phyloP scores from a whole-genome alignment of 139 green algal genomes.

The Ettlia oleoabundans region DNA sequence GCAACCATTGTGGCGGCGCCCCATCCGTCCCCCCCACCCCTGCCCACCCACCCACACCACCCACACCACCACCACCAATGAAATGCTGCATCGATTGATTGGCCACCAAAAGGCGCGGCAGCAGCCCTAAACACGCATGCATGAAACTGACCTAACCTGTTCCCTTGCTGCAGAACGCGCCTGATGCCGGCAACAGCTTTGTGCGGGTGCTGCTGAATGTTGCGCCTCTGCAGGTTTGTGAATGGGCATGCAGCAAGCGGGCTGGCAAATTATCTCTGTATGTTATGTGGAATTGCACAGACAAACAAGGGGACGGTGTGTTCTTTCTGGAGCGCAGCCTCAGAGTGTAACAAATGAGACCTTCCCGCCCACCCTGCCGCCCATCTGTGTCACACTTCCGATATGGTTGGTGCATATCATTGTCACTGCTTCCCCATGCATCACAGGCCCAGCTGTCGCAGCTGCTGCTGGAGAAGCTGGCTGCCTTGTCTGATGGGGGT shows the following conservation, averaged over 20 bases:
- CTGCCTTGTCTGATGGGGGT: not conserved
- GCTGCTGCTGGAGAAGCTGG: slow-evolving; percentile 37
- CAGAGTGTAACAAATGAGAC: too few relatives aligned
- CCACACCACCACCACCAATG: too few relatives aligned
- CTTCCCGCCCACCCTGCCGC: too few relatives aligned
- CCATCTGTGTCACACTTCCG: too few relatives aligned
- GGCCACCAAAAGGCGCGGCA: too few relatives aligned
- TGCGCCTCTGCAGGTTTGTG: slow-evolving; percentile 37
- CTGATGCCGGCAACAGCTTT: slow-evolving; percentile 47
- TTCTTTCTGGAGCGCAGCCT: not conserved
- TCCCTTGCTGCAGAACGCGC: slow-evolving; percentile 21
- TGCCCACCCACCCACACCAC: not conserved
- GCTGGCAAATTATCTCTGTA: not conserved
- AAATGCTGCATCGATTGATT: too few relatives aligned
- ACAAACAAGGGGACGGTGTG: not conserved
- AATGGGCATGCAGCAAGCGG: too few relatives aligned
- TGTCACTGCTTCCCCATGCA: not conserved
- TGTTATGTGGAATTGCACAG: not conserved
- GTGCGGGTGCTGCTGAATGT: slow-evolving; percentile 48
- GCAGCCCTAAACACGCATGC: not conserved
- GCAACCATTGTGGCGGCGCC: too few relatives aligned
- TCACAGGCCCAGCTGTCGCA: slow-evolving; percentile 31
- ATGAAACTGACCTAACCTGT: not conserved
- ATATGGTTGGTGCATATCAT: not conserved
- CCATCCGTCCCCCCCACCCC: not conserved